These are phyloP conservation scores for Paraconiothyrium brasiliense DNA, from an alignment of 2,329 filamentous ascomycete species.

Conservation along the genomic window DNA sequence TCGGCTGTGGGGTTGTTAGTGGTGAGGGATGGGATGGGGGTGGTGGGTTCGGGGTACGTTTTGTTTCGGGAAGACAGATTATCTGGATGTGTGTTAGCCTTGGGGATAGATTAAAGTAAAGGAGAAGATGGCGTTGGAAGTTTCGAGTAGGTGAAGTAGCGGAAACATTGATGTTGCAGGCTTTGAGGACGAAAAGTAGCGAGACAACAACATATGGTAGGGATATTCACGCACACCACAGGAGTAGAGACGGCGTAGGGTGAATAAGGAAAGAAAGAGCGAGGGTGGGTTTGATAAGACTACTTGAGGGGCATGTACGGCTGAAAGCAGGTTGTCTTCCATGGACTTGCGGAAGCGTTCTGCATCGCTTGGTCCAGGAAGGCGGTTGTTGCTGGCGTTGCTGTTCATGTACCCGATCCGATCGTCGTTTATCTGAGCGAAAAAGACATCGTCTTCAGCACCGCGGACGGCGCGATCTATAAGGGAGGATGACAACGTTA, in stretches of 20 bases:
- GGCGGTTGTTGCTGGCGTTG: constrained; percentile 32
- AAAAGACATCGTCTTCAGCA: constrained; percentile 33
- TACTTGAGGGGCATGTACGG: constrained; percentile 30
- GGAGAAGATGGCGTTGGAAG: too few relatives aligned
- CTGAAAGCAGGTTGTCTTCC: constrained; percentile 32
- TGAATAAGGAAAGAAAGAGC: background rate
- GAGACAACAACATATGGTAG: too few relatives aligned
- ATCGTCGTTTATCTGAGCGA: constrained; percentile 37
- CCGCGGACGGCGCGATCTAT: constrained; percentile 33
- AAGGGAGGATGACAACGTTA: background rate
- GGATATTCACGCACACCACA: too few relatives aligned
- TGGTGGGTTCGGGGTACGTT: background rate
- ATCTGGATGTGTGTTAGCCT: background rate
- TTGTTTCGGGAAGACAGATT: constrained; percentile 6
- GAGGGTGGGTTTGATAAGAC: too few relatives aligned
- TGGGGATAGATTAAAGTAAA: background rate
- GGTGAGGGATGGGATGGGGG: background rate
- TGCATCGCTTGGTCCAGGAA: constrained; percentile 27
- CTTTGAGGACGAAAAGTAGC: too few relatives aligned
- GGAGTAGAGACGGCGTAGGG: too few relatives aligned
- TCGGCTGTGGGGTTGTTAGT: background rate
- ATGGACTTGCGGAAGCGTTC: constrained; percentile 28
- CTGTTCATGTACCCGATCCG: constrained; percentile 34
- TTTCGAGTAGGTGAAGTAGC: too few relatives aligned
- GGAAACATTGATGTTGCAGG: too few relatives aligned